Conservation (phyloP, 176 grass and related monocot species). For the Triticum monococcum region DNA sequence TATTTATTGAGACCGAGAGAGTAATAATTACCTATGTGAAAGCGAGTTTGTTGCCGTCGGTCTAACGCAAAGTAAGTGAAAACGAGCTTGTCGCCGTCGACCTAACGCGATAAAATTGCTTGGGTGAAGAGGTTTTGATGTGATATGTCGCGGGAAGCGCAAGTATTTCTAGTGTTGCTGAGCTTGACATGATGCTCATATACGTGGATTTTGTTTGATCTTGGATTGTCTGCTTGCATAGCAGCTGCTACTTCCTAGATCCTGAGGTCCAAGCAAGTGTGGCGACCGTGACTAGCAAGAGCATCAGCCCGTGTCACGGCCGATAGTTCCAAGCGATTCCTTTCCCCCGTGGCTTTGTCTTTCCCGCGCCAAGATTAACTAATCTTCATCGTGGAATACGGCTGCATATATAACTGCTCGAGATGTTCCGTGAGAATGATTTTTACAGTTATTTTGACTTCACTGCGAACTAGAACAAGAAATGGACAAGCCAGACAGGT, state of each 20-base stretch:
- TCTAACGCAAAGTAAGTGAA: neutral
- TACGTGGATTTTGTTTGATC: neutral
- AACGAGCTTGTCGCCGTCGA: slow-evolving; percentile 1
- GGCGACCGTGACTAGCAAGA: slow-evolving; percentile 15
- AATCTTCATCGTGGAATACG: neutral
- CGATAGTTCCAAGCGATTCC: slow-evolving; percentile 11
- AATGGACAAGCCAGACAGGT: neutral
- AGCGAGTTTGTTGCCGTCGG: too few relatives aligned
- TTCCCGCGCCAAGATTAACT: neutral
- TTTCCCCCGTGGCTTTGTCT: neutral
- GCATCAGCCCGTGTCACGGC: neutral
- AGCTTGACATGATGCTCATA: neutral
- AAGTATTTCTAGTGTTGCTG: neutral
- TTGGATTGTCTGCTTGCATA: neutral
- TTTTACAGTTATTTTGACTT: neutral
- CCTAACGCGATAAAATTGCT: neutral
- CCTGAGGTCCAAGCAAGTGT: neutral
- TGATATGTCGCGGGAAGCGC: neutral
- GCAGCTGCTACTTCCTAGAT: neutral
- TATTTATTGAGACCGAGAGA: too few relatives aligned
- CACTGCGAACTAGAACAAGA: neutral
- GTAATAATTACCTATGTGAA: too few relatives aligned
- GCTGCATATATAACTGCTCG: neutral
- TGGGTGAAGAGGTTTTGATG: neutral
- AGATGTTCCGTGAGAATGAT: neutral